Conservation (phyloP, 2,329 filamentous ascomycete species). For the Beauveria scarabaeidicola region DNA sequence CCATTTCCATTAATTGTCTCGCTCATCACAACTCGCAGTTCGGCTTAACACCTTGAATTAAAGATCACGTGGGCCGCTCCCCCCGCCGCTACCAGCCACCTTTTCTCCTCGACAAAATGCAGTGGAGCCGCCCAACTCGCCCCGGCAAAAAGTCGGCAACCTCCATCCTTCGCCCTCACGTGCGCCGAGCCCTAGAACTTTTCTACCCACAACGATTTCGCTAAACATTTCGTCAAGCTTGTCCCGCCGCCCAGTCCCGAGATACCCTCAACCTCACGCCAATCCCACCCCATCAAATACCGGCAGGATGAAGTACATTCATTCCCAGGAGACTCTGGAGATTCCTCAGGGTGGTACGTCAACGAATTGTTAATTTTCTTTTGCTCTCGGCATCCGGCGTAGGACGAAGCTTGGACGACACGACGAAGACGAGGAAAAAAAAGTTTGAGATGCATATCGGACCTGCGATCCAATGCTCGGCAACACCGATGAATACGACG, state of each 20-base stretch:
- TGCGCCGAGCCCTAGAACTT: conserved; percentile 37
- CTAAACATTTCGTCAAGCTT: conserved; percentile 26
- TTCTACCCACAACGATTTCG: conserved; percentile 36
- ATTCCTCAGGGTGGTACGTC: conserved; percentile 95
- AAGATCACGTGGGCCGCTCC: neutral
- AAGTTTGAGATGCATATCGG: neutral
- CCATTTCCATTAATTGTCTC: neutral
- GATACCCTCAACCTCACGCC: conserved; percentile 33
- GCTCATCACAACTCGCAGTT: neutral
- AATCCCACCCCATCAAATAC: conserved; percentile 35
- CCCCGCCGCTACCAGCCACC: neutral
- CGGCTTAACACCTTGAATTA: neutral
- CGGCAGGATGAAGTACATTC: conserved; percentile 99
- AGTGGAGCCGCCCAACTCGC: conserved; percentile 15
- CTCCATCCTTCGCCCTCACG: conserved; percentile 25
- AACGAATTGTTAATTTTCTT: conserved; percentile 13
- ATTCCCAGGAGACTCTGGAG: conserved; percentile 90
- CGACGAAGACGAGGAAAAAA: neutral
- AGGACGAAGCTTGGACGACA: neutral
- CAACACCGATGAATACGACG: neutral
- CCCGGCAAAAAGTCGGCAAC: conserved; percentile 19
- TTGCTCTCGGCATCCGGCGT: conserved; percentile 9
- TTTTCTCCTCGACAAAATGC: neutral
- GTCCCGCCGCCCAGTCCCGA: conserved; percentile 27
- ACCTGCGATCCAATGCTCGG: neutral